Conservation (phyloP, 1,139 yeast genomes). For the Protomyces arabidopsidicola region DNA sequence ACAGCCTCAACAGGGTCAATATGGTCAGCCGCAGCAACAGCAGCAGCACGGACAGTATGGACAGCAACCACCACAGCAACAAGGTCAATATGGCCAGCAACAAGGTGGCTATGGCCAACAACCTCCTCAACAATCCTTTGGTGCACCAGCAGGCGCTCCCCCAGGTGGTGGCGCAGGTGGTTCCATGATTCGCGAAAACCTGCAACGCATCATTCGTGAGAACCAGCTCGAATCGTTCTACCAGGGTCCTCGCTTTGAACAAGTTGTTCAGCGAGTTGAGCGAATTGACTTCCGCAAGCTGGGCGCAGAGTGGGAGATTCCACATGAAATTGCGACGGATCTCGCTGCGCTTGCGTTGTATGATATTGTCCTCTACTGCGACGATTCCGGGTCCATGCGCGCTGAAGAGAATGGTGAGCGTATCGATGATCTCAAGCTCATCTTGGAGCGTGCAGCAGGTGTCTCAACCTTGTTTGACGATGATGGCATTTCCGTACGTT, state of each 20-base stretch:
- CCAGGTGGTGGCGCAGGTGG: conserved; percentile 21
- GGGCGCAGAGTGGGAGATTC: conserved; percentile 38
- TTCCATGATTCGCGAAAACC: conserved; percentile 32
- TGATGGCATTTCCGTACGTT: conserved; percentile 40
- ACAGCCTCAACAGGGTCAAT: conserved; percentile 4
- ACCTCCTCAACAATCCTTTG: conserved; percentile 3
- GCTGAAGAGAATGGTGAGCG: conserved; percentile 41
- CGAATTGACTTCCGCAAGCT: conserved; percentile 35
- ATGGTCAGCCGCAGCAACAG: background rate
- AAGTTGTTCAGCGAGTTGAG: conserved; percentile 34
- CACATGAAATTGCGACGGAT: conserved; percentile 39
- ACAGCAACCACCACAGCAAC: conserved; percentile 2
- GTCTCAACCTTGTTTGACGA: conserved; percentile 38
- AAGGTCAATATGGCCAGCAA: conserved; percentile 30
- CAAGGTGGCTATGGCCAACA: conserved; percentile 12
- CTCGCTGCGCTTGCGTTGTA: conserved; percentile 39
- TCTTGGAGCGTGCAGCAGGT: conserved; percentile 38
- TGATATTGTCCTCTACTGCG: conserved; percentile 40
- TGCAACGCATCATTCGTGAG: conserved; percentile 38
- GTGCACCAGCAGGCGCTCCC: conserved; percentile 9
- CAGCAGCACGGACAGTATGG: conserved; percentile 22
- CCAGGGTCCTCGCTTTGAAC: conserved; percentile 39
- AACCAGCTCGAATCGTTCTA: conserved; percentile 38
- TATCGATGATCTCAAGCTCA: conserved; percentile 40
- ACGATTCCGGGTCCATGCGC: conserved; percentile 42